phyloP scores from a whole-genome alignment of 495 filamentous ascomycete genomes.

The Staphylotrichum tortipilum region DNA sequence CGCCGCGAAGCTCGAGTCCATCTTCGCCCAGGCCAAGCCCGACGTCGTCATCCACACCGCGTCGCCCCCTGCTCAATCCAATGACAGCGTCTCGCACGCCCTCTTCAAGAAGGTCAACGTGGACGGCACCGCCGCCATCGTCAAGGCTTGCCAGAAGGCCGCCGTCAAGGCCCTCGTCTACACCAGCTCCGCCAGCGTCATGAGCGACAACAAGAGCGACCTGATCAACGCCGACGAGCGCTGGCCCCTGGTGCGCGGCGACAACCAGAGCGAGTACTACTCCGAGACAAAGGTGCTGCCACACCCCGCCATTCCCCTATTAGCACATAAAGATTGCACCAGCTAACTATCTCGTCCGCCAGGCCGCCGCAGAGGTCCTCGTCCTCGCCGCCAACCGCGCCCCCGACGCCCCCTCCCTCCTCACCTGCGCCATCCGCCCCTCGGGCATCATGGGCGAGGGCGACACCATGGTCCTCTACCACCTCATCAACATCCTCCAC shows the following conservation, averaged over 20 bases:
- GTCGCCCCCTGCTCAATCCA: conserved; percentile 52
- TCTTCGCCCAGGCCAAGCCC: conserved; percentile 67
- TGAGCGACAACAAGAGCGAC: conserved; percentile 72
- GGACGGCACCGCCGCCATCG: conserved; percentile 69
- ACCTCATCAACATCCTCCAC: conserved; percentile 56
- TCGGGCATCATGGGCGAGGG: conserved; percentile 89
- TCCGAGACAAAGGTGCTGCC: conserved; percentile 67
- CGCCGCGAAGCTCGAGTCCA: conserved; percentile 47
- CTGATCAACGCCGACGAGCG: conserved; percentile 85
- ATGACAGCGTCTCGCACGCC: conserved; percentile 42
- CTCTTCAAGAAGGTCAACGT: conserved; percentile 85
- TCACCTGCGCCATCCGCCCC: conserved; percentile 75
- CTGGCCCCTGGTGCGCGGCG: conserved; percentile 67
- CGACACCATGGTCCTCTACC: conserved; percentile 57
- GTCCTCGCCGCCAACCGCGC: conserved; percentile 78
- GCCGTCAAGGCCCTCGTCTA: conserved; percentile 90
- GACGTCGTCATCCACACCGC: conserved; percentile 92
- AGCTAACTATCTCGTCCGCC: neutral
- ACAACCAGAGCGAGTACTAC: conserved; percentile 78
- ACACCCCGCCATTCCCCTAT: neutral
- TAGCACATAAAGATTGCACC: neutral
- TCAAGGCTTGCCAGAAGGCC: conserved; percentile 64
- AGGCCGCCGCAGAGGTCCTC: conserved; percentile 80
- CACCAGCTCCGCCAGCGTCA: conserved; percentile 82
- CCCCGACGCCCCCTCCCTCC: conserved; percentile 47